Percentiles rank a stretch among this genome's conserved stretches.
Conservation (phyloP, 805 yeast species). For the Zygoascus biomembranicola region DNA sequence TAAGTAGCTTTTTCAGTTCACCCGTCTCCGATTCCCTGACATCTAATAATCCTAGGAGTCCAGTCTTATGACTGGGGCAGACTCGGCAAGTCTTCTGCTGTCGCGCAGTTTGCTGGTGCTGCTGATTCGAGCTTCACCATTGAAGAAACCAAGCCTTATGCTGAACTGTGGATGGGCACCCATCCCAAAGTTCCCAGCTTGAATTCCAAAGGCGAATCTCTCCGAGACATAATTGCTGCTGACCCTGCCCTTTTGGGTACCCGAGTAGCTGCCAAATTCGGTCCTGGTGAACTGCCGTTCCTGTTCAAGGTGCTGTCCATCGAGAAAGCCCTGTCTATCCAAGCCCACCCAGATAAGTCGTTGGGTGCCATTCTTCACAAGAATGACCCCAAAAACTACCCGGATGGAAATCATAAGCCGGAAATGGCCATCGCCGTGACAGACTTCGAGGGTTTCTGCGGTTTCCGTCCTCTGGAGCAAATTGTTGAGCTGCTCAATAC, state of each 20-base stretch:
- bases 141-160: slow-evolving; percentile 78
- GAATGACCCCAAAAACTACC: slow-evolving; percentile 86
- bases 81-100: slow-evolving; percentile 75
- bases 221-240: slow-evolving; percentile 58
- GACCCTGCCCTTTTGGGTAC: slow-evolving; percentile 49
- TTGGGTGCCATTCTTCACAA: slow-evolving; percentile 70
- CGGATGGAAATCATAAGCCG: slow-evolving; percentile 98
- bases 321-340: slow-evolving; percentile 86
- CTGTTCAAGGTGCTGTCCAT: slow-evolving; percentile 91
- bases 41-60: slow-evolving; percentile 45
- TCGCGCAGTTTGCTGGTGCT: slow-evolving; percentile 74
- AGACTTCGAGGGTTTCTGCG: slow-evolving; percentile 95
- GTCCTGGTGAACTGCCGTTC: slow-evolving; percentile 75
- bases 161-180: slow-evolving; percentile 99
- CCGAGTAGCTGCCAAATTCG: slow-evolving; percentile 54
- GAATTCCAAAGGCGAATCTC: slow-evolving; percentile 45
- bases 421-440: slow-evolving; percentile 99
- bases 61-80: slow-evolving; percentile 89
- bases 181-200: slow-evolving; percentile 86
- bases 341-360: slow-evolving; percentile 94
- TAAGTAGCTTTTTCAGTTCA: slow-evolving; percentile 11
- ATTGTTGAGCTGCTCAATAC: slow-evolving; percentile 58
- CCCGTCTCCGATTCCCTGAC: not conserved
- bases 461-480: slow-evolving; percentile 84
- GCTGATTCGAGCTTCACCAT: slow-evolving; percentile 55